Evolutionary conservation across 2,329 filamentous ascomycete genomes (phyloP).

Genomic region (Hypocrella siamensis): DNA sequence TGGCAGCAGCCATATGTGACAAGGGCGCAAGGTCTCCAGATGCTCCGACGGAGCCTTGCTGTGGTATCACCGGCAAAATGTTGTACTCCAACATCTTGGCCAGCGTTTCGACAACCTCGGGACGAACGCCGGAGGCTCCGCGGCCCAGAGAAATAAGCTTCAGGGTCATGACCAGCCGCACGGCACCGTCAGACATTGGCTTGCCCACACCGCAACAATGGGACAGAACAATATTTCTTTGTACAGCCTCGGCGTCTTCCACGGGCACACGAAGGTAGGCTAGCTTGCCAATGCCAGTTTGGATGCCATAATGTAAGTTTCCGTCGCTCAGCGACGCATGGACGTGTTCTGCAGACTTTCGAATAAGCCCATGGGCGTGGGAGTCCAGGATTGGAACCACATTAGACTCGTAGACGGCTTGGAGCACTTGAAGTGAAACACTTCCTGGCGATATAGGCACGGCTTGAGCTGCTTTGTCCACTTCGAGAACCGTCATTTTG

Average conservation of each 20-base stretch:
- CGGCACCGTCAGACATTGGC: background rate
- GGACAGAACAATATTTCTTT: background rate
- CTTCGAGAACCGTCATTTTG: no score
- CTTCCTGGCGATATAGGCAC: background rate
- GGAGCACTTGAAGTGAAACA: background rate
- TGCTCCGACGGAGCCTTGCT: slow-evolving; percentile 1
- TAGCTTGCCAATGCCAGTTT: background rate
- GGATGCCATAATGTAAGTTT: background rate
- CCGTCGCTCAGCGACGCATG: background rate
- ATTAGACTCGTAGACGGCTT: slow-evolving; percentile 1
- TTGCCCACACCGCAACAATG: background rate
- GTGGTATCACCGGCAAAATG: background rate
- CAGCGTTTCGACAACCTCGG: background rate
- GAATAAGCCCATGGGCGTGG: background rate
- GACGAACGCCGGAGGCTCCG: slow-evolving; percentile 1
- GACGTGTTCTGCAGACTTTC: background rate
- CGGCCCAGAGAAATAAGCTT: background rate
- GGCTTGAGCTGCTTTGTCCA: no score
- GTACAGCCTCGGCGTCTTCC: background rate
- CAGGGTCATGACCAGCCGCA: background rate
- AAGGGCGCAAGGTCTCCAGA: background rate
- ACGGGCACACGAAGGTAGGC: background rate
- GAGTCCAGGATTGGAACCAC: background rate
- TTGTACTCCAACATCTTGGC: background rate
- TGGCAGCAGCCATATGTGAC: slow-evolving; percentile 1